Evolutionary conservation across 1,284 basidiomycete genomes (phyloP).

Genomic region (Marasmius tenuissimus): DNA sequence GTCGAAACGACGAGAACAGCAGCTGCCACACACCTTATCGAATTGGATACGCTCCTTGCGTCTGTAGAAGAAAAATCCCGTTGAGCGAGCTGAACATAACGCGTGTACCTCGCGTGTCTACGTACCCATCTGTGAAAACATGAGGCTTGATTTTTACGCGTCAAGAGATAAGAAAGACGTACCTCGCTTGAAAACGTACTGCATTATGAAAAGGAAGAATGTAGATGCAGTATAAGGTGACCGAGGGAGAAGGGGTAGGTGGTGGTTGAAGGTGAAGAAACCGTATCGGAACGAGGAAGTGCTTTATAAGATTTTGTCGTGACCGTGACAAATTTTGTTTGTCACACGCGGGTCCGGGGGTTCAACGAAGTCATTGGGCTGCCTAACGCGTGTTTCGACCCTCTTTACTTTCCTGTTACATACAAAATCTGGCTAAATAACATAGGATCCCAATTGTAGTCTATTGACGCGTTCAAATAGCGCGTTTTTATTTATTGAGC

Average conservation of each 20-base stretch:
- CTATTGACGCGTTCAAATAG: background rate
- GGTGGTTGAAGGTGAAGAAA: conserved; percentile 10
- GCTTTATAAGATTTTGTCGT: conserved; percentile 6
- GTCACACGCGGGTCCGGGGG: background rate
- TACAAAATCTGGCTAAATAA: background rate
- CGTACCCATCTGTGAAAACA: conserved; percentile 14
- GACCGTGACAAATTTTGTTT: conserved; percentile 7
- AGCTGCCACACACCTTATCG: conserved; percentile 64
- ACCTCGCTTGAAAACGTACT: conserved; percentile 18
- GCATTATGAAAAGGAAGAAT: conserved; percentile 1
- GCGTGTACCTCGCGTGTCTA: conserved; percentile 24
- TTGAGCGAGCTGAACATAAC: conserved; percentile 28
- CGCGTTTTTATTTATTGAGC: background rate
- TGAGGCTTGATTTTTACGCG: background rate
- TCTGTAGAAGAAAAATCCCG: conserved; percentile 36
- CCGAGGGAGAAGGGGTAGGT: conserved; percentile 1
- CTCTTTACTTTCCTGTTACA: background rate
- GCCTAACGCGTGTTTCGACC: background rate
- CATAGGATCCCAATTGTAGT: background rate
- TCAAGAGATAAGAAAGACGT: background rate
- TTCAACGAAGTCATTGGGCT: background rate
- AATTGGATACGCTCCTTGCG: conserved; percentile 88
- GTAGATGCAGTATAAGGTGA: background rate
- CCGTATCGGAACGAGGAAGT: background rate
- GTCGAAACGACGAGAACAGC: conserved; percentile 11